These are phyloP conservation scores for Apium graveolens DNA, from an alignment of 129 eudicot species.

Conservation along the genomic window DNA sequence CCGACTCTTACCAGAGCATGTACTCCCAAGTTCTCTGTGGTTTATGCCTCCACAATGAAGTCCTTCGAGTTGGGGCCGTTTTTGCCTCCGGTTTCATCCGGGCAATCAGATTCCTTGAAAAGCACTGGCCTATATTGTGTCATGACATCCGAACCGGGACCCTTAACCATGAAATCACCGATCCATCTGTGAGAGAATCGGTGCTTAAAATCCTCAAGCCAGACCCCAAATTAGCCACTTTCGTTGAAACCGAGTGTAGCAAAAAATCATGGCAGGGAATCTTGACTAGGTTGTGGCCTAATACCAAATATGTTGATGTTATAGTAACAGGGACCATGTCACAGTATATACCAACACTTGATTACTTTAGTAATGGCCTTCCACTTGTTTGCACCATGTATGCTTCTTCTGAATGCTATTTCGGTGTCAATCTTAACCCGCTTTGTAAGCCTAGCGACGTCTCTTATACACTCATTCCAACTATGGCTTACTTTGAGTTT, in stretches of 20 bases:
- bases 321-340: slow-evolving; percentile 84
- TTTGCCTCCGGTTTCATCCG: slow-evolving; percentile 79
- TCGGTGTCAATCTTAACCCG: slow-evolving; percentile 65
- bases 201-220: slow-evolving; percentile 46
- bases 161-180: slow-evolving; percentile 36
- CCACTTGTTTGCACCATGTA: slow-evolving; percentile 77
- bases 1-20: slow-evolving; percentile 82
- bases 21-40: slow-evolving; percentile 74
- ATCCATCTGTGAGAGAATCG: slow-evolving; percentile 40
- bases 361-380: slow-evolving; percentile 57
- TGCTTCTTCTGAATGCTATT: slow-evolving; percentile 72
- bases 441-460: slow-evolving; percentile 70
- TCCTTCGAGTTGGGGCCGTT: slow-evolving; percentile 67
- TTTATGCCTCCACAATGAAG: slow-evolving; percentile 42
- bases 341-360: slow-evolving; percentile 72
- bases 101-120: slow-evolving; percentile 60
- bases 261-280: slow-evolving; percentile 67
- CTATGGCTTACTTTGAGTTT: slow-evolving; percentile 69
- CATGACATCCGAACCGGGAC: slow-evolving; percentile 52
- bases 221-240: slow-evolving; percentile 46
- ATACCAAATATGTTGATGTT: slow-evolving; percentile 62
- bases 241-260: slow-evolving; percentile 49
- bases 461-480: slow-evolving; percentile 67
- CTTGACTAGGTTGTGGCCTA: slow-evolving; percentile 68
- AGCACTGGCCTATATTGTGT: slow-evolving; percentile 44